Conservation (phyloP, 2,329 filamentous ascomycete genomes). For the Periglandula ipomoeae region DNA sequence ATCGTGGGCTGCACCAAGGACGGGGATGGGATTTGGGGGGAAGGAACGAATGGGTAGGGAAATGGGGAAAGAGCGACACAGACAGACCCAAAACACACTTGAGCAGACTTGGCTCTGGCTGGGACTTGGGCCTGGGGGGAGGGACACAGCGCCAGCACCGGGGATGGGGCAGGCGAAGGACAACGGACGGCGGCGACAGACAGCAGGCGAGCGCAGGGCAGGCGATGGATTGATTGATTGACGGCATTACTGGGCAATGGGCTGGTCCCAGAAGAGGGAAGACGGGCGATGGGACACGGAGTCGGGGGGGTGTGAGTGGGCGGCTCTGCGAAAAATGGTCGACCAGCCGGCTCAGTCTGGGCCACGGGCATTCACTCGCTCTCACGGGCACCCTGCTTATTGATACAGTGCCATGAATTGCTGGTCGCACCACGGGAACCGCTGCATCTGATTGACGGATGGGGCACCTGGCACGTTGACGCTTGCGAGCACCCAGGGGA, state of each 20-base stretch:
- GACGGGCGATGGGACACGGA: not conserved
- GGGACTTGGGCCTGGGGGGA: not conserved
- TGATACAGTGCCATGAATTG: too few relatives aligned
- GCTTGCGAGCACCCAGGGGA: not conserved
- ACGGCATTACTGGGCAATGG: too few relatives aligned
- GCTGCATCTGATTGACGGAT: not conserved
- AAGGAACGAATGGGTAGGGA: conserved; percentile 12
- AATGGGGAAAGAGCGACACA: conserved; percentile 28
- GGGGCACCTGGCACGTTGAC: not conserved
- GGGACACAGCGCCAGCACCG: not conserved
- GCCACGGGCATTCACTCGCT: not conserved
- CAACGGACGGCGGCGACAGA: not conserved
- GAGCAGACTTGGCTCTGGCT: not conserved
- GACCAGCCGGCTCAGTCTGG: not conserved
- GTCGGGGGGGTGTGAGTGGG: not conserved
- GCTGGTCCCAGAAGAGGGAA: too few relatives aligned
- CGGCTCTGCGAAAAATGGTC: not conserved
- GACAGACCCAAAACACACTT: conserved; percentile 11
- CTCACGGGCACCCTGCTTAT: too few relatives aligned
- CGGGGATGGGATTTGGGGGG: conserved; percentile 24
- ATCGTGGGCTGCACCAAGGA: conserved; percentile 21
- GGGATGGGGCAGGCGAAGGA: not conserved
- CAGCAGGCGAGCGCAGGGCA: not conserved
- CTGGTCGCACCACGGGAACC: not conserved
- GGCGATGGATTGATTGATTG: too few relatives aligned